Conservation (phyloP, 768 basidiomycete genomes). For the Boletus rubropictus region DNA sequence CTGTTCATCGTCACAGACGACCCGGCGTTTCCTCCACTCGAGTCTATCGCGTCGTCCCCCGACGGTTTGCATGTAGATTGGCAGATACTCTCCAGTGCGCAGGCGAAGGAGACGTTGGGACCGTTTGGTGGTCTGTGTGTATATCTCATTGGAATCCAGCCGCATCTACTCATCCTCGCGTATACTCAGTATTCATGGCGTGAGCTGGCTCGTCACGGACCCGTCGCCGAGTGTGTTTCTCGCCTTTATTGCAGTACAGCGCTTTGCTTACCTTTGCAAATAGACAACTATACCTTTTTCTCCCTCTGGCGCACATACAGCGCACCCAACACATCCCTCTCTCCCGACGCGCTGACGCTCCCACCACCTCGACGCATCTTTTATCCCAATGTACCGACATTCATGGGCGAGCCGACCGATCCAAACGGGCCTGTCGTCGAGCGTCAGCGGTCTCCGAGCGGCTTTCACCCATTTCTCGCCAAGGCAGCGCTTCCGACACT, state of each 20-base stretch:
- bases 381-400: slow-evolving; percentile 63
- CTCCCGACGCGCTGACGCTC: slow-evolving; percentile 45
- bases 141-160: slow-evolving; percentile 9
- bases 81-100: slow-evolving; percentile 48
- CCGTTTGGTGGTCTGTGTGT: slow-evolving; percentile 48
- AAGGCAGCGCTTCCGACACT: slow-evolving; percentile 73
- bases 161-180: background rate
- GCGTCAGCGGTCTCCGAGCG: slow-evolving; percentile 46
- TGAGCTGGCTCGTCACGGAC: slow-evolving; percentile 63
- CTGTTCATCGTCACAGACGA: slow-evolving; percentile 73
- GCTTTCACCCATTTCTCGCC: slow-evolving; percentile 66
- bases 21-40: slow-evolving; percentile 52
- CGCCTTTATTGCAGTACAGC: background rate
- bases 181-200: slow-evolving; percentile 51
- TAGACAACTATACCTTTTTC: slow-evolving; percentile 66
- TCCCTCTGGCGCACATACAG: slow-evolving; percentile 76
- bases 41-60: slow-evolving; percentile 42
- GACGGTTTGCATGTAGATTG: slow-evolving; percentile 44
- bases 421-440: slow-evolving; percentile 29
- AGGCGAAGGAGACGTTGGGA: slow-evolving; percentile 48
- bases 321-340: slow-evolving; percentile 47
- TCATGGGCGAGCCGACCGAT: slow-evolving; percentile 39
- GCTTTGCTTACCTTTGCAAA: background rate
- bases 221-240: slow-evolving; percentile 42
- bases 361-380: slow-evolving; percentile 69